Conservation (phyloP, 164 flowering plant genomes). For the Akebia trifoliata region DNA sequence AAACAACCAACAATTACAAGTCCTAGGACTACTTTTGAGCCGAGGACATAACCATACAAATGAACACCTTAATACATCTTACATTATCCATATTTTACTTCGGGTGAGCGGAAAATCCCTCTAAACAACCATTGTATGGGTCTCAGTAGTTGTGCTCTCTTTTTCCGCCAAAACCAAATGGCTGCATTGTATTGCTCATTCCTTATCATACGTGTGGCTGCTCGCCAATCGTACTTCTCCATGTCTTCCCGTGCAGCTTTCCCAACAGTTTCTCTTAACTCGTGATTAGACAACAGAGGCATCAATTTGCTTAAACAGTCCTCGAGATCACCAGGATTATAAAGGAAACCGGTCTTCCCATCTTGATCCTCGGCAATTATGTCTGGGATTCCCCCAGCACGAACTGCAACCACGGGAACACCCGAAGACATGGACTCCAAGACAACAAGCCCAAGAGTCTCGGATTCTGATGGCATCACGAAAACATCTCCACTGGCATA, state of each 20-base stretch:
- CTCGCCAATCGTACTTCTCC: constrained; percentile 93
- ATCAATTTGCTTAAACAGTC: constrained; percentile 78
- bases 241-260: constrained; percentile 79
- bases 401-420: constrained; percentile 86
- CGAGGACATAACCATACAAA: no score
- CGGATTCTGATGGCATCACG: constrained; percentile 97
- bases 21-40: no score
- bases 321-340: constrained; percentile 69
- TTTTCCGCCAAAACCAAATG: constrained; percentile 95
- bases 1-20: no score
- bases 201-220: constrained; percentile 75
- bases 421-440: constrained; percentile 98
- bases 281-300: constrained; percentile 45
- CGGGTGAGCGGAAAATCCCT: constrained; percentile 47
- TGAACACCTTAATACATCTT: background rate
- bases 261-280: constrained; percentile 69
- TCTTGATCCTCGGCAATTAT: constrained; percentile 78
- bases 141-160: constrained; percentile 56
- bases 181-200: constrained; percentile 93
- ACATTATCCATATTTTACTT: constrained; percentile 38
- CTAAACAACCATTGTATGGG: constrained; percentile 69
- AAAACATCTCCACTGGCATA: constrained; percentile 98
- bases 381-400: constrained; percentile 94
- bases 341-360: constrained; percentile 74
- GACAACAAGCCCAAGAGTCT: constrained; percentile 96